These are phyloP conservation scores for Triticum aestivum DNA, from an alignment of 176 grass and related monocot genomes.

Conservation along the genomic window IWGSC_CS_RefSeq_v2.1 NC_057803.1:147041054-147041553, in stretches of 20 bases:
- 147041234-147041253: conserved; percentile 88
- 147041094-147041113: conserved; percentile 83
- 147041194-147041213: conserved; percentile 89
- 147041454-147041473: background rate
- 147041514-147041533: background rate
- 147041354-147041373: background rate
- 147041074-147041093: conserved; percentile 73
- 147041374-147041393: conserved; percentile 8
- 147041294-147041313: background rate
- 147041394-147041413: background rate
- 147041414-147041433: background rate
- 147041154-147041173: conserved; percentile 77
- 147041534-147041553: background rate
- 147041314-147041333: background rate
- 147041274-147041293: background rate
- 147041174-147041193: conserved; percentile 85
- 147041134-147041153: conserved; percentile 67
- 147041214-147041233: conserved; percentile 78
- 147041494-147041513: background rate
- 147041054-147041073: conserved; percentile 81
- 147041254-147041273: conserved; percentile 53
- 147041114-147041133: conserved; percentile 82
- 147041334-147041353: background rate
- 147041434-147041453: background rate
- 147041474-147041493: background rate